phyloP scores from a whole-genome alignment of 805 yeast species.

The Ogataea pignaliae region DNA sequence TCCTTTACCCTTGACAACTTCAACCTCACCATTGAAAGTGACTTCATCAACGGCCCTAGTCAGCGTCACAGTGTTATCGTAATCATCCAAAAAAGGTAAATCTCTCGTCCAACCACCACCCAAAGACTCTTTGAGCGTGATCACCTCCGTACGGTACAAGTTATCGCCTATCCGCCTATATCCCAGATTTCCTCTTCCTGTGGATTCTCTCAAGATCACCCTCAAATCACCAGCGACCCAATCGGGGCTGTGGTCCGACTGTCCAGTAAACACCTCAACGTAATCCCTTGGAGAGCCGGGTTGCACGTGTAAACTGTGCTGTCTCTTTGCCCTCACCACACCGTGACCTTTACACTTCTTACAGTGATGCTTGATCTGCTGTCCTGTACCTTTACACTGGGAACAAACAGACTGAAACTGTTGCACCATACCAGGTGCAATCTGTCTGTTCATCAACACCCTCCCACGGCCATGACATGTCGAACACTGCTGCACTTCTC shows the following conservation, averaged over 20 bases:
- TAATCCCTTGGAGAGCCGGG: slow-evolving; percentile 68
- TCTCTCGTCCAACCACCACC: slow-evolving; percentile 77
- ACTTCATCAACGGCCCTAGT: slow-evolving; percentile 47
- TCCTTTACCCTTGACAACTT: slow-evolving; percentile 69
- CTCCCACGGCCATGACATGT: slow-evolving; percentile 77
- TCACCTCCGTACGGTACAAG: slow-evolving; percentile 75
- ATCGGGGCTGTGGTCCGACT: slow-evolving; percentile 83
- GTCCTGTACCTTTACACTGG: slow-evolving; percentile 75
- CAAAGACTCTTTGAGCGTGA: slow-evolving; percentile 67
- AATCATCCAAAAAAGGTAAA: slow-evolving; percentile 62
- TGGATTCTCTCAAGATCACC: slow-evolving; percentile 55
- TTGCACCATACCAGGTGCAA: slow-evolving; percentile 90
- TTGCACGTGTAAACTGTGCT: slow-evolving; percentile 55
- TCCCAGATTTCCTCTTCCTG: slow-evolving; percentile 59
- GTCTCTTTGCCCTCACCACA: slow-evolving; percentile 50
- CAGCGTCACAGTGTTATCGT: slow-evolving; percentile 41
- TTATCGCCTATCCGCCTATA: slow-evolving; percentile 74
- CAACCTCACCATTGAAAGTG: slow-evolving; percentile 66
- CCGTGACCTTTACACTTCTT: slow-evolving; percentile 66
- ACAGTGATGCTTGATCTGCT: slow-evolving; percentile 61
- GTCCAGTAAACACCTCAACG: slow-evolving; percentile 58
- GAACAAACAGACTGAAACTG: slow-evolving; percentile 78
- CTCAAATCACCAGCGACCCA: slow-evolving; percentile 75
- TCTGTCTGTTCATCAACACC: slow-evolving; percentile 57
- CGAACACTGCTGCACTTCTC: slow-evolving; percentile 57